Base-by-base conservation (phyloP, 139 green algal species). In the Chlamydomonas sp. region DNA sequence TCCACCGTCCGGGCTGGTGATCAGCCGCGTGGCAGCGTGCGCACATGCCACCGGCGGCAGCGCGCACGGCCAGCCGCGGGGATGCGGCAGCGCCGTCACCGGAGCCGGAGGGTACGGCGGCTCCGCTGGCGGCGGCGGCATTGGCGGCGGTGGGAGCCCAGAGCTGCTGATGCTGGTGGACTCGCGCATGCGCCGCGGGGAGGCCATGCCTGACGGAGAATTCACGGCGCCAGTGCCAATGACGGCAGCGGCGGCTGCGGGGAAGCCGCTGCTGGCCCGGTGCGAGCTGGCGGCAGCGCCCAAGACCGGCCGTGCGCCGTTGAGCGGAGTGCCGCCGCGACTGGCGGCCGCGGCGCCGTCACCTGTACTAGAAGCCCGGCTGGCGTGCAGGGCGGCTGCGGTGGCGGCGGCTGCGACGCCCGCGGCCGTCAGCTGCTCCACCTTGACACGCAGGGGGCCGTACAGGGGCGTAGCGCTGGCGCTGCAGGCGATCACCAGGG, bases 31-130 rank as follows among this genome's bases (percentile, higher is more conserved):
- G 12, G 78, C 80, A 5, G 68, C 58, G 80, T 86, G 80, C 7
- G 68, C 16, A 69, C 80, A 86, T 59, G 68, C 58, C 9, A 59
- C 58, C 7, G 59, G 20, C 58, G 68, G 80, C 68, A 79, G 59
- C 59, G 61, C 69, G 5, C 68, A 59, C 3, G 5, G 18, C 64
- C 80, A 63, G 68, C 68, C 61, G 3, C 80, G 80, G 8, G 80
- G 80, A 69, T 86, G 80, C 18, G 80, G 80, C 68, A 86, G 60
- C 59, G 67, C 49, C 17, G 80, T 86, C 59, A 86, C 80, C 10
- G 66, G 64, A 1, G 59, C 4, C 1, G 80, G 80, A 4, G 80
- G 80, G 58, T 31, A 85, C 16, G 63, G 31, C 49, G 80, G 17
- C 58, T 71, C 58, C 78, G 20, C 31, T 17, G 10, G 63, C 20